phyloP scores from a whole-genome alignment of 306 rosid species.

The Malus asiatica region DNA sequence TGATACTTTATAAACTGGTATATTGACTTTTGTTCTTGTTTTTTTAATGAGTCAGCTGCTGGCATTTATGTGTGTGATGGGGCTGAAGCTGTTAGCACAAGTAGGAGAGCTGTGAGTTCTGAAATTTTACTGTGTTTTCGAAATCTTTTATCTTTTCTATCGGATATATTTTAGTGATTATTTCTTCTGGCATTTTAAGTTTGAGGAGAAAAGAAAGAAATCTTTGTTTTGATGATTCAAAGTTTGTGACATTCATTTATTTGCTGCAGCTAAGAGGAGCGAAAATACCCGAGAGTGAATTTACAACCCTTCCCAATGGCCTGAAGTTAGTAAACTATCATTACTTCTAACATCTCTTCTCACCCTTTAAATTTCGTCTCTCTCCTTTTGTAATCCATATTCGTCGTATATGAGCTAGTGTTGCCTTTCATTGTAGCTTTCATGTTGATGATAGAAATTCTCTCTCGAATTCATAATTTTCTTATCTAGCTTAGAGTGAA shows the following conservation, averaged over 20 bases:
- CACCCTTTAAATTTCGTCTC: too few species aligned
- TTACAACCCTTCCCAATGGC: slow-evolving; percentile 75
- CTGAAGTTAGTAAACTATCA: slow-evolving; percentile 60
- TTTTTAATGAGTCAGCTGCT: slow-evolving; percentile 29
- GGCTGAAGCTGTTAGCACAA: slow-evolving; percentile 56
- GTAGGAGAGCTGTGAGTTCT: slow-evolving; percentile 55
- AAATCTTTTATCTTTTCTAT: neutral
- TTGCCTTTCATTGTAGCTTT: neutral
- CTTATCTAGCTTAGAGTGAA: neutral
- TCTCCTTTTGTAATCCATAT: too few species aligned
- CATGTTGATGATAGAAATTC: neutral
- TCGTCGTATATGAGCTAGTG: too few species aligned
- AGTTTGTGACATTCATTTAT: neutral
- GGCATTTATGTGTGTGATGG: slow-evolving; percentile 29
- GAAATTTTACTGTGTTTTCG: neutral
- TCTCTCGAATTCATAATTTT: neutral
- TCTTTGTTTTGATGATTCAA: neutral
- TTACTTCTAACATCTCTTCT: slow-evolving; percentile 2
- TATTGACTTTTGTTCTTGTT: neutral
- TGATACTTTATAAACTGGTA: neutral
- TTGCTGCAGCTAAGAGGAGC: slow-evolving; percentile 54
- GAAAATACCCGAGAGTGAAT: slow-evolving; percentile 89
- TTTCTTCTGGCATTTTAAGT: neutral
- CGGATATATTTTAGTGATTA: neutral
- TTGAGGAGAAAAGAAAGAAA: neutral